Evolutionary conservation across 106 monocot species (phyloP).

Genomic region (Dioscorea zingiberensis): DNA sequence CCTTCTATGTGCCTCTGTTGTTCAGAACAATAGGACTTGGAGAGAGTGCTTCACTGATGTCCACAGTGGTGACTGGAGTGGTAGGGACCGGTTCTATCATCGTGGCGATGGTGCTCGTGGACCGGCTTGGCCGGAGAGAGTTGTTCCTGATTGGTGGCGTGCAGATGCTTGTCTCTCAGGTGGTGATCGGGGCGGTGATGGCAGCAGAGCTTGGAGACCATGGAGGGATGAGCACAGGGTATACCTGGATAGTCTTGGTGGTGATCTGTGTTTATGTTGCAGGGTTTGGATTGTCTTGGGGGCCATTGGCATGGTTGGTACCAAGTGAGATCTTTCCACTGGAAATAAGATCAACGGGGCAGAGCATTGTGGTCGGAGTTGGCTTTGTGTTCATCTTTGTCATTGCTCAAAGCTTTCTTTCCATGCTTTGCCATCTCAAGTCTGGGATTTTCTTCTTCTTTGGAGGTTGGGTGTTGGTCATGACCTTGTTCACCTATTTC

Average conservation of each 20-base stretch:
- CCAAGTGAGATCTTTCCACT: conserved; percentile 38
- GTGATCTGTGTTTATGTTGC: conserved; percentile 19
- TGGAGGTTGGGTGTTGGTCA: conserved; percentile 26
- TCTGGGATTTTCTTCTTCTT: conserved; percentile 35
- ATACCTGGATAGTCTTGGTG: conserved; percentile 14
- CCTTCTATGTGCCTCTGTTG: conserved; percentile 34
- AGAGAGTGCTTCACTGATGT: conserved; percentile 37
- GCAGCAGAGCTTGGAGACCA: conserved; percentile 20
- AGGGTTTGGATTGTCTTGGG: conserved; percentile 40
- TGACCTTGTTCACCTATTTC: conserved; percentile 17
- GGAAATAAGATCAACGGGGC: conserved; percentile 23
- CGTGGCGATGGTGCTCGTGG: conserved; percentile 12
- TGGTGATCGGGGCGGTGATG: conserved; percentile 22
- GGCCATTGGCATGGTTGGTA: conserved; percentile 30
- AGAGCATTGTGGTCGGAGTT: conserved; percentile 30
- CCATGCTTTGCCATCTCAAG: conserved; percentile 27
- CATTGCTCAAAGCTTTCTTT: conserved; percentile 24
- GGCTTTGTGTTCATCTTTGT: conserved; percentile 19
- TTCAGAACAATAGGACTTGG: conserved; percentile 34
- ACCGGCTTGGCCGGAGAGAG: conserved; percentile 24
- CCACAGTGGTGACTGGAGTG: conserved; percentile 24
- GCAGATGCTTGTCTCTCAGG: conserved; percentile 22
- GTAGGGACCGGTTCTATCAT: conserved; percentile 11
- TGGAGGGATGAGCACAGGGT: conserved; percentile 13
- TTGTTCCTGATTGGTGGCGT: conserved; percentile 32